phyloP scores from a whole-genome alignment of 305 asterid genomes.

The Fraxinus sp. region DNA sequence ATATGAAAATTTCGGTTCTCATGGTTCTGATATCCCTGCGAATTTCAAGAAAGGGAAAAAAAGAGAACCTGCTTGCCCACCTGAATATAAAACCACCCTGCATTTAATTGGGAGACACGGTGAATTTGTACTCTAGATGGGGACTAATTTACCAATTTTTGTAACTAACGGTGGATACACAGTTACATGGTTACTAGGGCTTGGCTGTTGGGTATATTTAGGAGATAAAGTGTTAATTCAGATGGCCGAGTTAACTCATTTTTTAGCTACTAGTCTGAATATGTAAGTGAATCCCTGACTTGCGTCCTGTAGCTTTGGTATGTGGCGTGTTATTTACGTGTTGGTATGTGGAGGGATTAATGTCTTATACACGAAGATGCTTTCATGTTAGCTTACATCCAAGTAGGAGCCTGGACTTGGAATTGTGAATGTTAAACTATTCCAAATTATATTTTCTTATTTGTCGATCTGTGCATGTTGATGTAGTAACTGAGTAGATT shows the following conservation, averaged over 20 bases:
- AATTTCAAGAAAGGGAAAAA: not conserved
- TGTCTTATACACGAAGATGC: not conserved
- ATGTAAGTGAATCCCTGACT: not conserved
- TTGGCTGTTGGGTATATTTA: conserved; percentile 2
- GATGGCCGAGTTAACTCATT: not conserved
- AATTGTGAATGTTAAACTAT: not conserved
- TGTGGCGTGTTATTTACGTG: not conserved
- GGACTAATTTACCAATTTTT: not conserved
- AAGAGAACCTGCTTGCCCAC: not conserved
- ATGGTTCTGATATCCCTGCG: not conserved
- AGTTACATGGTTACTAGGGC: not conserved
- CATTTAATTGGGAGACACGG: not conserved
- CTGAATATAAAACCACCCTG: not conserved
- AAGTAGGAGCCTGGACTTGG: not conserved
- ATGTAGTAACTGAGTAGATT: not conserved
- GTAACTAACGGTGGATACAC: not conserved
- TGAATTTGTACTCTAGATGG: not conserved
- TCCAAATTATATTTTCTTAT: not conserved
- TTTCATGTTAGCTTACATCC: not conserved
- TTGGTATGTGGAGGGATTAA: not conserved
- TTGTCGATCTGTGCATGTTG: not conserved
- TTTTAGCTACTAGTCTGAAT: not conserved
- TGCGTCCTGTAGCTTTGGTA: not conserved
- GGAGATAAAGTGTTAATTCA: not conserved
- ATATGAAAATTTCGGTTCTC: not conserved